Conservation (phyloP, 2,329 filamentous ascomycete genomes). For the Chrysosporium keratinophilum region DNA sequence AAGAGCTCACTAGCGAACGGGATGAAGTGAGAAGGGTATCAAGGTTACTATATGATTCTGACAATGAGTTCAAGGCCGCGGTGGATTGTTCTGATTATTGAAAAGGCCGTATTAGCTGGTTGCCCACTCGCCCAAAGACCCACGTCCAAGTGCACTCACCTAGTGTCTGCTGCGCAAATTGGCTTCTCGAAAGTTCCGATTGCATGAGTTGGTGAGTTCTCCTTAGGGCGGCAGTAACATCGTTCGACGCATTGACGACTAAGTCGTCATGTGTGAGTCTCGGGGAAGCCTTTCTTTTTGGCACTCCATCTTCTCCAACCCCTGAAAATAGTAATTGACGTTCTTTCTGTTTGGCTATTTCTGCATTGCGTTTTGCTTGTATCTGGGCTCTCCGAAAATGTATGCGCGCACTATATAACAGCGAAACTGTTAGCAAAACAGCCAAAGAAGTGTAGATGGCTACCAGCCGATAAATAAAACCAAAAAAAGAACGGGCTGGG, state of each 20-base stretch:
- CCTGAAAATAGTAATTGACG: constrained; percentile 63
- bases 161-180: constrained; percentile 82
- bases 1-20: constrained; percentile 61
- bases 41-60: constrained; percentile 69
- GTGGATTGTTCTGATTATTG: constrained; percentile 58
- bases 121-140: neutral
- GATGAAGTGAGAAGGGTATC: constrained; percentile 67
- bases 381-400: constrained; percentile 76
- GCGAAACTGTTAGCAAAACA: neutral
- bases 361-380: constrained; percentile 62
- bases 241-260: constrained; percentile 61
- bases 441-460: neutral
- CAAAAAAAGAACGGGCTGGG: neutral
- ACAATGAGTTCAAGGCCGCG: constrained; percentile 66
- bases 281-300: constrained; percentile 29
- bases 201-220: constrained; percentile 81
- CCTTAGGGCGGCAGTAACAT: constrained; percentile 74
- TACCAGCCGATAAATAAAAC: neutral
- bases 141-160: constrained; percentile 22
- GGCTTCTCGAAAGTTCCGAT: constrained; percentile 70
- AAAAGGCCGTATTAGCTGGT: neutral
- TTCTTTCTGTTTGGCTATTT: constrained; percentile 63
- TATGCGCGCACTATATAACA: constrained; percentile 42
- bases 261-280: constrained; percentile 60
- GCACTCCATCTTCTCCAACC: constrained; percentile 40